Percentiles rank a stretch among this genome's conserved stretches.
Evolutionary conservation across 192 early-diverging fungal species (phyloP).

Genomic region (Anaeromyces robustus): DNA sequence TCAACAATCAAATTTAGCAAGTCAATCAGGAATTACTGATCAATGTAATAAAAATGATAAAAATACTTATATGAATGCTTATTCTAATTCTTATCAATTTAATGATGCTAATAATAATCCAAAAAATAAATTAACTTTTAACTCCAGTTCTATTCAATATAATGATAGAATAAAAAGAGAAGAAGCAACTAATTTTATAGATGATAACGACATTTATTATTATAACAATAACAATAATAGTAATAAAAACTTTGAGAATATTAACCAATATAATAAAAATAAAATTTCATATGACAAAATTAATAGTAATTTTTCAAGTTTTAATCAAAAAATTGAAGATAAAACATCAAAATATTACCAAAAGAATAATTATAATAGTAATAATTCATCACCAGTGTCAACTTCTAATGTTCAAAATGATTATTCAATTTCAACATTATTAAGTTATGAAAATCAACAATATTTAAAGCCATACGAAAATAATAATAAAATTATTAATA

Average conservation of each 20-base stretch:
- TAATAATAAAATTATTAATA: no score
- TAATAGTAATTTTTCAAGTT: neutral
- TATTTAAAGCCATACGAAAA: no score
- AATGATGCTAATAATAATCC: neutral
- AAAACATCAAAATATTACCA: neutral
- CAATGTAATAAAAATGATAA: neutral
- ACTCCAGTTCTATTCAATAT: no score
- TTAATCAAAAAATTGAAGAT: neutral
- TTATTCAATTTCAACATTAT: neutral
- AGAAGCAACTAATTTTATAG: no score
- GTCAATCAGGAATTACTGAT: neutral
- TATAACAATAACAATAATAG: no score
- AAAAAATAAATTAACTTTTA: no score
- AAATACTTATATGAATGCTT: neutral
- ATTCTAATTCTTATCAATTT: neutral
- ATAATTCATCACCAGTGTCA: neutral
- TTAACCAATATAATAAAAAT: no score
- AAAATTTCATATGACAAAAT: no score
- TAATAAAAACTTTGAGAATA: no score
- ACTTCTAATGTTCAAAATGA: neutral
- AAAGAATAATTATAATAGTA: neutral
- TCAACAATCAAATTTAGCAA: neutral
- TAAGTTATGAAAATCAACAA: neutral
- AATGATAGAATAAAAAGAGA: no score
- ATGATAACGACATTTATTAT: no score